These are phyloP conservation scores for Centella asiatica DNA, from an alignment of 129 eudicot species.

Conservation along the genomic window DNA sequence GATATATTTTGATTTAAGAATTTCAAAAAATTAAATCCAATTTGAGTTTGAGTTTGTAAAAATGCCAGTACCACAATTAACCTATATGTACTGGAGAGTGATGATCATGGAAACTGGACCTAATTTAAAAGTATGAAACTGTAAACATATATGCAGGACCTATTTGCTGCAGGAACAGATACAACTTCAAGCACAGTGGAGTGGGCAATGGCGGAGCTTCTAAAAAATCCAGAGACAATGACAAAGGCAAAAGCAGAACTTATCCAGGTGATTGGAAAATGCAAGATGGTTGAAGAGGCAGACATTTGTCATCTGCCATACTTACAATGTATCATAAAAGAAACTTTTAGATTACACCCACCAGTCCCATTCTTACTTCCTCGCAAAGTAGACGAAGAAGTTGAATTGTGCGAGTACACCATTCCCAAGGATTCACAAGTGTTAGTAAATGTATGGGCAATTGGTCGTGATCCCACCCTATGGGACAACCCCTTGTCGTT, in stretches of 20 bases:
- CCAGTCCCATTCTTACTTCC: slow-evolving; percentile 34
- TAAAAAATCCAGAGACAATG: slow-evolving; percentile 31
- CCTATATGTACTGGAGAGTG: too few relatives aligned
- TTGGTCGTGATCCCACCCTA: not conserved
- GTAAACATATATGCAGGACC: slow-evolving; percentile 26
- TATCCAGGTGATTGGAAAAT: slow-evolving; percentile 41
- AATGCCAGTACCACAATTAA: too few relatives aligned
- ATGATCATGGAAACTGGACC: too few relatives aligned
- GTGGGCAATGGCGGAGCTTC: slow-evolving; percentile 63
- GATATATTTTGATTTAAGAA: not conserved
- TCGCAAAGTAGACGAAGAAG: slow-evolving; percentile 29
- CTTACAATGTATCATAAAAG: slow-evolving; percentile 38
- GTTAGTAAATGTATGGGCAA: slow-evolving; percentile 9
- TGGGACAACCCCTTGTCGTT: slow-evolving; percentile 5
- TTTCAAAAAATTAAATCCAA: not conserved
- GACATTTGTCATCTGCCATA: slow-evolving; percentile 36
- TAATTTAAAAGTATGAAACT: too few relatives aligned
- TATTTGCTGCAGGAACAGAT: slow-evolving; percentile 61
- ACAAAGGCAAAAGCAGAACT: slow-evolving; percentile 49
- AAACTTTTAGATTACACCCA: slow-evolving; percentile 40
- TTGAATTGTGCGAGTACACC: slow-evolving; percentile 14
- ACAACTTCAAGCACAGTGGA: slow-evolving; percentile 55
- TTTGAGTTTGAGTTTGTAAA: too few relatives aligned
- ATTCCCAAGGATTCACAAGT: slow-evolving; percentile 9
- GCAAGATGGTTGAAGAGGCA: slow-evolving; percentile 28